Evolutionary conservation across 1,284 basidiomycete genomes (phyloP).

Genomic region (Pseudozyma thailandica): DNA sequence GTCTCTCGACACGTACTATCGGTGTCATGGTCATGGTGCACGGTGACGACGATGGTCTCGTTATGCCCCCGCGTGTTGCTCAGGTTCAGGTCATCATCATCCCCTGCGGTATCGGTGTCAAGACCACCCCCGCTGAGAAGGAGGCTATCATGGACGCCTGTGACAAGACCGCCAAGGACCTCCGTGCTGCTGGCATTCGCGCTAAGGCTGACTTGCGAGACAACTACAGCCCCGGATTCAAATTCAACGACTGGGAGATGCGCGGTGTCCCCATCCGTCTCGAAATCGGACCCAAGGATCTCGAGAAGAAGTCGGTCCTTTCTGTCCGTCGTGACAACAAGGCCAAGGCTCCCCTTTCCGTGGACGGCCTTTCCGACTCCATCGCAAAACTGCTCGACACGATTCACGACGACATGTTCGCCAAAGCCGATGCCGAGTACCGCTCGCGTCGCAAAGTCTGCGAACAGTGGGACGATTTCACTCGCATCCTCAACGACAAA

Average conservation of each 20-base stretch:
- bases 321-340: constrained; percentile 89
- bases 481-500: constrained; percentile 89
- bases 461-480: constrained; percentile 87
- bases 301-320: constrained; percentile 83
- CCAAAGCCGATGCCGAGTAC: constrained; percentile 80
- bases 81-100: constrained; percentile 89
- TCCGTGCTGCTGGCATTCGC: constrained; percentile 76
- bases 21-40: constrained; percentile 99
- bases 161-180: constrained; percentile 72
- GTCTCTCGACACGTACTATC: constrained; percentile 92
- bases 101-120: constrained; percentile 84
- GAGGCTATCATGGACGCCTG: constrained; percentile 79
- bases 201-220: constrained; percentile 92
- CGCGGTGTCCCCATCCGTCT: constrained; percentile 91
- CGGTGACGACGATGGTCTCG: constrained; percentile 96
- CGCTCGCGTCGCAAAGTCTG: constrained; percentile 79
- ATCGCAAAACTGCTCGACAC: constrained; percentile 76
- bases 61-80: constrained; percentile 94
- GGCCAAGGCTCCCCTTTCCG: constrained; percentile 52
- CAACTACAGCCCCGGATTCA: constrained; percentile 96
- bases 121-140: constrained; percentile 71
- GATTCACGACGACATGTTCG: constrained; percentile 91
- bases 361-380: constrained; percentile 31
- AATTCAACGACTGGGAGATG: constrained; percentile 98
- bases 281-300: constrained; percentile 94